A percentile compares a stretch with the other conserved stretches of the same genome.
Conservation (phyloP, 106 monocot genomes). For the Acorus gramineus region DNA sequence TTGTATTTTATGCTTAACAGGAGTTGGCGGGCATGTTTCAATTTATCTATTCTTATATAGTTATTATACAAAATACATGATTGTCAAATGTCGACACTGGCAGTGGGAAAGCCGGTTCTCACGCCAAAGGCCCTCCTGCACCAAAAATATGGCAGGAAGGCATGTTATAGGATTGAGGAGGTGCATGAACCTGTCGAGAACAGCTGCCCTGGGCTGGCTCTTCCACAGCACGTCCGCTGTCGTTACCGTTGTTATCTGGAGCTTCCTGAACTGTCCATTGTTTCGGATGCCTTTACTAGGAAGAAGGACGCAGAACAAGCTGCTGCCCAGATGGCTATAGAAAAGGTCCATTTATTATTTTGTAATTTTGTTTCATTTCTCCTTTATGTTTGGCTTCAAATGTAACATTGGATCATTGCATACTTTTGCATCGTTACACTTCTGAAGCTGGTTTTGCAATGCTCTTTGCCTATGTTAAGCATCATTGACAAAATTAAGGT, state of each 20-base stretch:
- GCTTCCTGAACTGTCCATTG: slow-evolving; percentile 66
- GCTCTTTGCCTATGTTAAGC: no score
- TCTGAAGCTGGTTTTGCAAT: no score
- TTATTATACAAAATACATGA: no score
- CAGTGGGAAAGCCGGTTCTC: slow-evolving; percentile 22
- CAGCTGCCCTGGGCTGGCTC: slow-evolving; percentile 65
- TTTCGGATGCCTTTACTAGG: slow-evolving; percentile 54
- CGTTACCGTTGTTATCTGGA: slow-evolving; percentile 61
- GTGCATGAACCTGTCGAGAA: slow-evolving; percentile 37
- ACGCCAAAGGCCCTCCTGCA: slow-evolving; percentile 84
- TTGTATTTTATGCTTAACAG: no score
- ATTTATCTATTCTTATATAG: no score
- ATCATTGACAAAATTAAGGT: no score
- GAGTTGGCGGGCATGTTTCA: no score
- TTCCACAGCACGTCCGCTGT: slow-evolving; percentile 21
- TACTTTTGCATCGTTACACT: no score
- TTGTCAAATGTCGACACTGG: background rate
- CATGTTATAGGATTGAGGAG: slow-evolving; percentile 70
- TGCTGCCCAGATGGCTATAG: slow-evolving; percentile 79
- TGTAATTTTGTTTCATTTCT: no score
- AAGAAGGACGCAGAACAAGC: slow-evolving; percentile 96
- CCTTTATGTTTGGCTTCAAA: no score
- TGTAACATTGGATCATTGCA: no score
- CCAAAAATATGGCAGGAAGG: slow-evolving; percentile 62
- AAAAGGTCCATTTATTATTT: slow-evolving; percentile 40